These are phyloP conservation scores for Adansonia grandidieri DNA, from an alignment of 441 rosid species.

Conservation along the genomic window DNA sequence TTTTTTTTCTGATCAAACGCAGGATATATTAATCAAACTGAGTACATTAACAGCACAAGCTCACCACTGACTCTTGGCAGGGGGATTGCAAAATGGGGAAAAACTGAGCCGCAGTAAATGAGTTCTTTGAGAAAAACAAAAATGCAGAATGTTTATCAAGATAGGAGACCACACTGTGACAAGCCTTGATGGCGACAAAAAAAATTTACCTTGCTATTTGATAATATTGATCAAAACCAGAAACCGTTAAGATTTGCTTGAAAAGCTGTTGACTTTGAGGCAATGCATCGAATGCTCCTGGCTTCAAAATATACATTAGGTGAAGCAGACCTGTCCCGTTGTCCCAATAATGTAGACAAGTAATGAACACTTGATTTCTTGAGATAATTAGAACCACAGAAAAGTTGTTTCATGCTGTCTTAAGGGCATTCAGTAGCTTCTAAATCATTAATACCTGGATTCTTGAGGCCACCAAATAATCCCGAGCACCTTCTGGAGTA, in stretches of 20 bases:
- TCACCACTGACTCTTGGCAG: neutral
- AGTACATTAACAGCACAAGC: neutral
- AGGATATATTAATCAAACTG: neutral
- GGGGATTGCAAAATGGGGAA: neutral
- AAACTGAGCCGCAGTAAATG: neutral
- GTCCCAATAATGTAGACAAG: neutral
- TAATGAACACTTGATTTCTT: neutral
- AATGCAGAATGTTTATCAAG: neutral
- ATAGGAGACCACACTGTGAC: constrained; percentile 9
- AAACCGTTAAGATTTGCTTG: constrained; percentile 97
- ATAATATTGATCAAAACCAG: constrained; percentile 93
- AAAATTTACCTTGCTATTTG: constrained; percentile 84
- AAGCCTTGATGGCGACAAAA: constrained; percentile 9
- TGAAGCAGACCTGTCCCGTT: constrained; percentile 41
- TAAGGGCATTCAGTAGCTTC: neutral
- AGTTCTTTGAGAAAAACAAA: neutral
- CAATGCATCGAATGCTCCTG: constrained; percentile 97
- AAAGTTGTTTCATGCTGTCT: neutral
- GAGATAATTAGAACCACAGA: constrained; percentile 11
- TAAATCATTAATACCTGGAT: constrained; percentile 71
- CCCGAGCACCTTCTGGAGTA: constrained; percentile 98
- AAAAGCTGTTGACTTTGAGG: constrained; percentile 97
- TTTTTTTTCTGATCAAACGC: neutral
- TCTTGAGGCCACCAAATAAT: constrained; percentile 95
- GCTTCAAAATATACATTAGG: constrained; percentile 67